Conservation (phyloP, 257 asterid genomes). For the Euphrasia confusa region DNA sequence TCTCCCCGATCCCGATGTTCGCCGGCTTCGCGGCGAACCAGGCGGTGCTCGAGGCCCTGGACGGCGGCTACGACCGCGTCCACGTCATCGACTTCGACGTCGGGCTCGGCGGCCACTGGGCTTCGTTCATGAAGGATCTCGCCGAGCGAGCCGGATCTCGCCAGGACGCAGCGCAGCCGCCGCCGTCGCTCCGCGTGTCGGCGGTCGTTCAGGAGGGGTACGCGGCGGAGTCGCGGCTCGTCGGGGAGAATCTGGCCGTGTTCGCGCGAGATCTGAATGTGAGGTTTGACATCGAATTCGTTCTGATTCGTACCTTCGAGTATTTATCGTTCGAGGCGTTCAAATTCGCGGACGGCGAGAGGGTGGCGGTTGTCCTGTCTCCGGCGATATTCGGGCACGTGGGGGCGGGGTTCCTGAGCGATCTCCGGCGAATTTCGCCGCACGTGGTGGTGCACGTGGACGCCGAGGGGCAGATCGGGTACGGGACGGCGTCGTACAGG, state of each 20-base stretch:
- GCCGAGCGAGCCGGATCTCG: conserved; percentile 57
- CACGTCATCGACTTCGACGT: conserved; percentile 80
- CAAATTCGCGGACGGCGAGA: conserved; percentile 74
- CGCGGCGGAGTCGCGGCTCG: conserved; percentile 54
- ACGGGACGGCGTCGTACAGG: conserved; percentile 55
- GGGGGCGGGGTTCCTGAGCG: conserved; percentile 65
- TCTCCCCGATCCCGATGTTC: conserved; percentile 77
- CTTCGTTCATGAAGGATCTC: conserved; percentile 81
- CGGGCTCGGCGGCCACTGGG: conserved; percentile 67
- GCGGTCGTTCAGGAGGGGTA: conserved; percentile 77
- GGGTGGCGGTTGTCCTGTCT: conserved; percentile 58
- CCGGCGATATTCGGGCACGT: conserved; percentile 66
- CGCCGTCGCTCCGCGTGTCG: conserved; percentile 58
- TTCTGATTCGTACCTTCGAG: conserved; percentile 50
- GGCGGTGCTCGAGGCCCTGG: conserved; percentile 77
- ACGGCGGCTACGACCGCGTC: conserved; percentile 51
- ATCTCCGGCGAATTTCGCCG: conserved; percentile 65
- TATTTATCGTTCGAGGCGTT: conserved; percentile 61
- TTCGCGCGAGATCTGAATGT: conserved; percentile 71
- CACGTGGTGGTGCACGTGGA: conserved; percentile 90
- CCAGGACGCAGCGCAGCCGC: conserved; percentile 20
- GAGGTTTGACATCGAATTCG: conserved; percentile 67
- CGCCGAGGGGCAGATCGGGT: conserved; percentile 55
- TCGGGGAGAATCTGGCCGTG: conserved; percentile 53
- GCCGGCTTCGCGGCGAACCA: conserved; percentile 87